phyloP scores from a whole-genome alignment of 2,329 filamentous ascomycete species.

The Monilinia laxa region DNA sequence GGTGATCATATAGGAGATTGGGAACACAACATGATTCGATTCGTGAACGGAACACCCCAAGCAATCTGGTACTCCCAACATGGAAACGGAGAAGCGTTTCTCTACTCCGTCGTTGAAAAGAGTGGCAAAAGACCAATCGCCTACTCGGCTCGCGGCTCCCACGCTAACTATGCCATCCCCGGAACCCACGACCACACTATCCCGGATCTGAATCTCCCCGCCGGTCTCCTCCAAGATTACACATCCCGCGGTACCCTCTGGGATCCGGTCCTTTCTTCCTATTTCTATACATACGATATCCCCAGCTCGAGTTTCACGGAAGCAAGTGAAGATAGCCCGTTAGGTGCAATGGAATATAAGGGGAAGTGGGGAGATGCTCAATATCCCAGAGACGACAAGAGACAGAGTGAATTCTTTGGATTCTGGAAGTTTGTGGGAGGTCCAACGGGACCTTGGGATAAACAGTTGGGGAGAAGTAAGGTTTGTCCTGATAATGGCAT shows the following conservation, averaged over 20 bases:
- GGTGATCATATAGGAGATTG: conserved; percentile 61
- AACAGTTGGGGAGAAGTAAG: conserved; percentile 54
- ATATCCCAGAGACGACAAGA: conserved; percentile 51
- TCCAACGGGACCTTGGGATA: conserved; percentile 61
- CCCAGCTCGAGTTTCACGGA: conserved; percentile 33
- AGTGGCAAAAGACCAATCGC: conserved; percentile 52
- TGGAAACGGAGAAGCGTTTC: conserved; percentile 60
- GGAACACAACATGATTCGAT: conserved; percentile 69
- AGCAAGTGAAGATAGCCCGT: conserved; percentile 44
- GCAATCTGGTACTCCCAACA: conserved; percentile 65
- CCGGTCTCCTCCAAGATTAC: conserved; percentile 54
- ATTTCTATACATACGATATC: conserved; percentile 54
- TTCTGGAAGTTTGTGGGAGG: conserved; percentile 54
- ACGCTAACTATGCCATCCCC: conserved; percentile 62
- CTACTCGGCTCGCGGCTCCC: conserved; percentile 60
- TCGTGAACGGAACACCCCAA: conserved; percentile 54
- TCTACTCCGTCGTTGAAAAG: conserved; percentile 56
- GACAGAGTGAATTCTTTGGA: conserved; percentile 44
- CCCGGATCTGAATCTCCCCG: conserved; percentile 57
- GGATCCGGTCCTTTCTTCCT: conserved; percentile 58
- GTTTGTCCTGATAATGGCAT: conserved; percentile 53
- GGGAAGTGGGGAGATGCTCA: conserved; percentile 64
- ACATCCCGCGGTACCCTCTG: conserved; percentile 56
- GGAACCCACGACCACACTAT: conserved; percentile 64
- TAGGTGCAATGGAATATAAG: conserved; percentile 55